Evolutionary conservation across 306 rosid genomes (phyloP).

Genomic region (Rosa multiflora): DNA sequence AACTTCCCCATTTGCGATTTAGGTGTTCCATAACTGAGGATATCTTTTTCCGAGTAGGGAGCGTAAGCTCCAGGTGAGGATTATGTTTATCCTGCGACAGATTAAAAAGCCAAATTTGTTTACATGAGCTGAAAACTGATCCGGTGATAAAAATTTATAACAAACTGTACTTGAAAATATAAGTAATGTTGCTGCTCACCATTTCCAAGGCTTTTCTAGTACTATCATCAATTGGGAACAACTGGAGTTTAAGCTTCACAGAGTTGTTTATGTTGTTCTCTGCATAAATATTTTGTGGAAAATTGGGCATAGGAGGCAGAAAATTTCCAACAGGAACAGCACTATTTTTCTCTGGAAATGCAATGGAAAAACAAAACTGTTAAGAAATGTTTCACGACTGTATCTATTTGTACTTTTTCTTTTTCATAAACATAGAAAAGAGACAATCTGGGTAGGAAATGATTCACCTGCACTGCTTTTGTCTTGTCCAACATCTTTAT

Average conservation of each 20-base stretch:
- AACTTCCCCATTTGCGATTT: slow-evolving; percentile 93
- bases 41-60: slow-evolving; percentile 83
- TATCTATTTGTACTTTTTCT: slow-evolving; percentile 9
- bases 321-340: slow-evolving; percentile 42
- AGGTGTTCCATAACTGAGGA: slow-evolving; percentile 94
- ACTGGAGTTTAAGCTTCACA: slow-evolving; percentile 84
- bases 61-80: slow-evolving; percentile 94
- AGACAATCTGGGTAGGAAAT: slow-evolving; percentile 5
- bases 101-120: slow-evolving; percentile 3
- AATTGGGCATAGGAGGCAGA: slow-evolving; percentile 45
- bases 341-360: slow-evolving; percentile 58
- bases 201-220: slow-evolving; percentile 91
- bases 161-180: neutral
- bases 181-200: slow-evolving; percentile 48
- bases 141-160: slow-evolving; percentile 13
- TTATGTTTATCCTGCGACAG: slow-evolving; percentile 77
- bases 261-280: slow-evolving; percentile 46
- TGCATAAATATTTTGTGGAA: slow-evolving; percentile 51
- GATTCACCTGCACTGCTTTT: slow-evolving; percentile 53
- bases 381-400: slow-evolving; percentile 25
- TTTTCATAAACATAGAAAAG: slow-evolving; percentile 4
- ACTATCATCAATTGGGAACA: slow-evolving; percentile 86
- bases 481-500: slow-evolving; percentile 55
- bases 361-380: slow-evolving; percentile 11
- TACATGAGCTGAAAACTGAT: slow-evolving; percentile 20